Evolutionary conservation across 176 grass and related monocot species (phyloP), one percentile per base, ranked within the genome.

Genomic region (Olyra latifolia): DNA sequence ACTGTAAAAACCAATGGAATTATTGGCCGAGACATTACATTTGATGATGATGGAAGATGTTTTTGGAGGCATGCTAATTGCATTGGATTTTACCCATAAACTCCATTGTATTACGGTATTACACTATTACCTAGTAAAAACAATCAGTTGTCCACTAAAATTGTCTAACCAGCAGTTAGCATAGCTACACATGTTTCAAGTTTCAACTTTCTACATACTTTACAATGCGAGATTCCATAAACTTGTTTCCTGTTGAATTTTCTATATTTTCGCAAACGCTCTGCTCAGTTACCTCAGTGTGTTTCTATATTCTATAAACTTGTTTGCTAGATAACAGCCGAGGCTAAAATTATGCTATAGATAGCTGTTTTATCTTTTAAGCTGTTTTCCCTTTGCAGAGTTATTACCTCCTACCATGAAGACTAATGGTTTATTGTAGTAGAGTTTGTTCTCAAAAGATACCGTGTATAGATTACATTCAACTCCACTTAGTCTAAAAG

Each of bases 31-130:
- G n/a, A 11, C 44, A 70, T 69, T 70, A 22, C n/a, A 39, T 70
- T 68, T 39, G 40, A 16, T 79, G 32, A 56, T 64, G 25, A 47
- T 30, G 43, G 74, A 45, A 23, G 35, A 23, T 66, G 53, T 74
- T 45, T 80, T 69, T 20, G 15, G 63, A 39, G 23, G 17, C 55
- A 46, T 85, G 44, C 3, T 69, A 46, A 69, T 38, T 75, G 35
- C 48, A 75, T 80, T 75, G 2, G 28, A 54, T 56, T 76, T 88
- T 50, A 58, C 30, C 10, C 3, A 58, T 44, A 20, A 69, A 69
- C 24, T 69, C 40, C 1, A 14, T 69, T 70, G 80, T 72, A 67
- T 62, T 35, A 35, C 32, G 32, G 32, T 35, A 35, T 35, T 35
- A 35, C 32, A 4, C 4, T 35, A 35, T 35, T 9, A 13, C 52